Evolutionary conservation across 2,329 filamentous ascomycete genomes (phyloP), one percentile per base, ranked within the genome.

Genomic region (Mycosphaerella sp.): DNA sequence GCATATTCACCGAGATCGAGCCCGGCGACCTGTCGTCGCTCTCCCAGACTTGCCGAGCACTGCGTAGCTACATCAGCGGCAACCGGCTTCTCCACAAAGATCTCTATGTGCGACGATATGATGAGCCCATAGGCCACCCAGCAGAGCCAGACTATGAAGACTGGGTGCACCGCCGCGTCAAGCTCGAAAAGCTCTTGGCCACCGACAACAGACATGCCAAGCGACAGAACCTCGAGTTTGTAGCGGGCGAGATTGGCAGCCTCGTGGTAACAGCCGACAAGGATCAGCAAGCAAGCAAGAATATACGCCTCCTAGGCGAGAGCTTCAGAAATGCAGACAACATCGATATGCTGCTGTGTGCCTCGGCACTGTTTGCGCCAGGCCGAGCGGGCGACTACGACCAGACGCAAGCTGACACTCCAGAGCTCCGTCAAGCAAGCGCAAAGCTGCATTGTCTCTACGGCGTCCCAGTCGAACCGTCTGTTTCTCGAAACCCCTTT

Each of bases 381-480:
- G 51, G 42, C 21, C 75, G 78, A n/a, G 77, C 79, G 2, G 77
- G 76, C 16, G 73, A 69, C 17, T 65, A 62, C 10, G 61, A 64
- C 4, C 72, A 75, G 49, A 62, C 55, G 35, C 61, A 69, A 6
- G 71, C 71, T 3, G 57, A 65, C 7, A 73, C 69, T 10, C 69
- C 69, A 21, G 66, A 71, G 44, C 63, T 74, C 30, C 77, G 79
- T 27, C 86, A 88, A 68, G 72, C 79, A 57, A 84, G 81, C 56
- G 86, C 86, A 18, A 85, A 84, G 63, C 70, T 90, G 18, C 85
- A 89, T 64, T 68, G 65, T 49, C 71, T 87, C 25, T 84, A 81
- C 56, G 86, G 86, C 14, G 75, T 79, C n/a, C 79, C 82, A 0
- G 70, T 81, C 4, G 70, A 73, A 62, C 45, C 49, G 5, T 37